Evolutionary conservation across 2,329 filamentous ascomycete genomes (phyloP).

Genomic region (Aureobasidium namibiae): DNA sequence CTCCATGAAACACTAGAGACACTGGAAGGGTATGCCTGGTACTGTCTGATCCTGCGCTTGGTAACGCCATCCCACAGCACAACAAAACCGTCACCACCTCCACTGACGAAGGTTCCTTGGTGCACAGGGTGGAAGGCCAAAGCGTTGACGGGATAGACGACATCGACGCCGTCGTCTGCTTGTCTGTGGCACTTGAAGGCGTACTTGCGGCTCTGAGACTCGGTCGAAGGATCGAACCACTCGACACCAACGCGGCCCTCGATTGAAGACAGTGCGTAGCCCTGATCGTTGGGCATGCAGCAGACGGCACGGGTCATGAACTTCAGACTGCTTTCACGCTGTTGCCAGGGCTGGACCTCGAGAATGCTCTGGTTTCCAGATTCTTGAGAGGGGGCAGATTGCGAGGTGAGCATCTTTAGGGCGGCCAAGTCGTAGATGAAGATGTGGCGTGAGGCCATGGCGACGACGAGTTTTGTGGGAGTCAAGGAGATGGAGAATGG

Average conservation of each 20-base stretch:
- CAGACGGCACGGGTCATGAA: slow-evolving; percentile 91
- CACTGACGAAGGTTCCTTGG: slow-evolving; percentile 73
- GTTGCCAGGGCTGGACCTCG: slow-evolving; percentile 67
- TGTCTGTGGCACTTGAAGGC: slow-evolving; percentile 98
- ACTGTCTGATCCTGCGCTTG: slow-evolving; percentile 83
- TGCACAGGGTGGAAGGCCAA: slow-evolving; percentile 76
- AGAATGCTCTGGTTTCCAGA: slow-evolving; percentile 25
- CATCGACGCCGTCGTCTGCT: slow-evolving; percentile 55
- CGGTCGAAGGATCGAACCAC: slow-evolving; percentile 86
- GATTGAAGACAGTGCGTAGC: slow-evolving; percentile 86
- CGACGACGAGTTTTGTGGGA: slow-evolving; percentile 80
- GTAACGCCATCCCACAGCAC: slow-evolving; percentile 86
- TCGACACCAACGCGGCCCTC: slow-evolving; percentile 94
- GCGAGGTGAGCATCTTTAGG: slow-evolving; percentile 49
- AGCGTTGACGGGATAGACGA: slow-evolving; percentile 87
- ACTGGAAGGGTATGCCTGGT: slow-evolving; percentile 73
- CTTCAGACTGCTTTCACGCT: slow-evolving; percentile 86
- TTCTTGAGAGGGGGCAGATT: slow-evolving; percentile 26
- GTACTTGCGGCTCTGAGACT: slow-evolving; percentile 88
- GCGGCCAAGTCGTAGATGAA: slow-evolving; percentile 84
- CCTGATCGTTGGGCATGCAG: slow-evolving; percentile 93
- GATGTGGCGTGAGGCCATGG: slow-evolving; percentile 88
- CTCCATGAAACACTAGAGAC: slow-evolving; percentile 73
- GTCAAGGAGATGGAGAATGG: slow-evolving; percentile 77
- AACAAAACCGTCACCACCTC: slow-evolving; percentile 85